phyloP scores from a whole-genome alignment of 164 flowering plant genomes.

The grape (Vitis vinifera) region ASM3070453v1 NC_081816.1:3341501-3342000 shows the following conservation, averaged over 20 bases:
- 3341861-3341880: conserved; percentile 26
- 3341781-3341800: background rate
- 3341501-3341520: no score
- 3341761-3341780: background rate
- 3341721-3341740: conserved; percentile 14
- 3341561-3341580: no score
- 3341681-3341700: conserved; percentile 11
- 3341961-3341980: conserved; percentile 26
- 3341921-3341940: conserved; percentile 31
- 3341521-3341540: no score
- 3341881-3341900: conserved; percentile 24
- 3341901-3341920: conserved; percentile 29
- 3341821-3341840: background rate
- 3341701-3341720: conserved; percentile 13
- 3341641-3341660: conserved; percentile 13
- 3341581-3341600: no score
- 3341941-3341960: conserved; percentile 30
- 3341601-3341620: no score
- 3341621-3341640: conserved; percentile 3
- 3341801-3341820: background rate
- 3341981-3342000: conserved; percentile 18
- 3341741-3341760: conserved; percentile 4
- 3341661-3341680: conserved; percentile 11
- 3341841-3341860: conserved; percentile 38
- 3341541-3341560: no score